Percentiles rank a stretch among this genome's conserved stretches.
phyloP scores from a whole-genome alignment of 2,329 filamentous ascomycete species.

The Canariomyces notabilis region DNA sequence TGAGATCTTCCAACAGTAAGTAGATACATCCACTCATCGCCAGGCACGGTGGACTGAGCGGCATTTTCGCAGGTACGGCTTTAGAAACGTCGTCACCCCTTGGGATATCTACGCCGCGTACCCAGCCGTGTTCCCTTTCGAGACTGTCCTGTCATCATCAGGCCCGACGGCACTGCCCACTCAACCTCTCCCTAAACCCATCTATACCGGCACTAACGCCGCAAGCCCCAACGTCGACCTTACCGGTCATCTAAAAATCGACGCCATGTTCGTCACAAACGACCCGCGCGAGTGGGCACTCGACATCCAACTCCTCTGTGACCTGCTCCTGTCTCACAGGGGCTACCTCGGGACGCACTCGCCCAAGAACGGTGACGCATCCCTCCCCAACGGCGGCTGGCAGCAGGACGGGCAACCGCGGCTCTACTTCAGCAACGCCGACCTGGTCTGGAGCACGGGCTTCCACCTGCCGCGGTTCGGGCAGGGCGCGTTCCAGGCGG shows the following conservation, averaged over 20 bases:
- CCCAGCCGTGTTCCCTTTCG: constrained; percentile 79
- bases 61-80: constrained; percentile 47
- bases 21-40: background rate
- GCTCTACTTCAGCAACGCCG: constrained; percentile 85
- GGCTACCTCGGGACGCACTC: constrained; percentile 81
- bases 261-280: constrained; percentile 90
- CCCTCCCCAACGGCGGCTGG: constrained; percentile 70
- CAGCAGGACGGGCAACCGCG: constrained; percentile 74
- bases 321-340: constrained; percentile 72
- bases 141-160: constrained; percentile 61
- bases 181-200: constrained; percentile 50
- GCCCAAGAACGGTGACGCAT: constrained; percentile 58
- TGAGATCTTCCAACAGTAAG: constrained; percentile 65
- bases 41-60: background rate
- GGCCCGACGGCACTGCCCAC: constrained; percentile 48
- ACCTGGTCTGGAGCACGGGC: constrained; percentile 81
- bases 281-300: constrained; percentile 95
- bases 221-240: constrained; percentile 21
- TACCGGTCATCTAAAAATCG: constrained; percentile 62
- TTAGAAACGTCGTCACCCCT: constrained; percentile 76
- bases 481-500: constrained; percentile 84
- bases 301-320: constrained; percentile 77
- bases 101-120: constrained; percentile 74
- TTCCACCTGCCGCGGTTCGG: constrained; percentile 84
- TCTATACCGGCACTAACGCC: constrained; percentile 38